Evolutionary conservation across 2,329 filamentous ascomycete species (phyloP), one percentile per base, ranked within the genome.

Genomic region (Hypoxylon sp.): DNA sequence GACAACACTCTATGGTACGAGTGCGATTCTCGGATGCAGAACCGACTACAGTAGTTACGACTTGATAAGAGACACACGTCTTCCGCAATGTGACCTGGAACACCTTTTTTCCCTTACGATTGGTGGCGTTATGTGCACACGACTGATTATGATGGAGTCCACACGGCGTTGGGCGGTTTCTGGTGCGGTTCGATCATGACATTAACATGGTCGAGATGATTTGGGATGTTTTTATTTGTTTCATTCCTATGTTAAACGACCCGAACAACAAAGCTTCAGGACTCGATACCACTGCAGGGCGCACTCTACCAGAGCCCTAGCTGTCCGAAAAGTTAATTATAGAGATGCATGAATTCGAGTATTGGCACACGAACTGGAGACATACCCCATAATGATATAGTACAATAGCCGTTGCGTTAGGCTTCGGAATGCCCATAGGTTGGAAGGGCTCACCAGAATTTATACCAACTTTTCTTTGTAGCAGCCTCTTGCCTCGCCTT

Each of bases 401-500:
- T 62, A 66, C 7, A 61, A 37, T 52, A 61, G 47, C 37, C 39
- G 25, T 29, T 43, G 19, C 29, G 25, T 46, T 50, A 45, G 32
- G 25, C 27, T 14, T 45, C 5, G 34, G 51, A 56, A 56, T 63
- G 53, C 8, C 46, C 11, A 11, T 16, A 2, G 16, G 5, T 51
- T 50, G n/a, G 14, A 46, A 9, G 12, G 32, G 47, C 25, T 75
- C 69, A 88, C 86, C 86, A 88, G 63, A 88, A 80, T 75, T 81
- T 85, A 75, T 86, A 88, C 86, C 86, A 87, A 23, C 81, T 75
- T 73, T 76, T 82, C 60, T 74, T 73, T 53, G 70, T 70, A 11
- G 70, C 70, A 12, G 72, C 71, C 53, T 77, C 77, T 46, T 76
- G 74, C 34, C 68, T 68, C 74, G 74, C 70, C 75, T 77, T 72